Evolutionary conservation across 2,329 filamentous ascomycete genomes (phyloP).

Genomic region (Westerdykella sp.): DNA sequence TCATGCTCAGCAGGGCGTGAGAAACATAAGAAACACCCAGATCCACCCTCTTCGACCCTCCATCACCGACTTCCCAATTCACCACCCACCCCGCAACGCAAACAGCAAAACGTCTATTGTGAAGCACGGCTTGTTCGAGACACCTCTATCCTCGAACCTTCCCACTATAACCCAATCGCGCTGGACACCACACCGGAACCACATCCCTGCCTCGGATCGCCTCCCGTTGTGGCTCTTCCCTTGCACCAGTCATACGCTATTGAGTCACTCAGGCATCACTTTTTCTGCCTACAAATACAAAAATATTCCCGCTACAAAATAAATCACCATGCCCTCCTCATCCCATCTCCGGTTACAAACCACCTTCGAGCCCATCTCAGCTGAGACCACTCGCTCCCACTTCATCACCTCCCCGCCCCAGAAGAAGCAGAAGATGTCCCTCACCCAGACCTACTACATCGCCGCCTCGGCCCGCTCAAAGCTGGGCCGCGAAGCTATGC

Average conservation of each 20-base stretch:
- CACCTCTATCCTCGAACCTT: neutral
- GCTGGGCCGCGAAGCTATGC: constrained; percentile 86
- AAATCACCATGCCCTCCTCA: constrained; percentile 42
- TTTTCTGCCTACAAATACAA: constrained; percentile 23
- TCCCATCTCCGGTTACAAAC: constrained; percentile 44
- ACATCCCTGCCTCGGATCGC: constrained; percentile 26
- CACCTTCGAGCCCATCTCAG: constrained; percentile 42
- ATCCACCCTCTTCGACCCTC: constrained; percentile 11
- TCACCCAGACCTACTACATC: constrained; percentile 97
- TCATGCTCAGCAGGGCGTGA: constrained; percentile 16
- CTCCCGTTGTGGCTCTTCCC: constrained; percentile 21
- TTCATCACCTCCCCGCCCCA: constrained; percentile 39
- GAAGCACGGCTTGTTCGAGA: neutral
- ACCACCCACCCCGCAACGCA: neutral
- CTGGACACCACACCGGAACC: neutral
- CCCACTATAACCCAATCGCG: constrained; percentile 7
- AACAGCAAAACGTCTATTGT: neutral
- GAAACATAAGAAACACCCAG: constrained; percentile 29
- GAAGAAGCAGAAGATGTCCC: constrained; percentile 82
- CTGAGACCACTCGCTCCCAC: constrained; percentile 41
- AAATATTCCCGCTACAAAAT: constrained; percentile 7
- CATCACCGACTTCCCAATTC: constrained; percentile 12
- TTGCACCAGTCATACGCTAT: constrained; percentile 43
- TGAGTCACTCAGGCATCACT: constrained; percentile 45
- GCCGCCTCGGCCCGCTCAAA: constrained; percentile 94